Evolutionary conservation across 768 basidiomycete species (phyloP), one percentile per base, ranked within the genome.

Genomic region (Hygrocybe coccinea): DNA sequence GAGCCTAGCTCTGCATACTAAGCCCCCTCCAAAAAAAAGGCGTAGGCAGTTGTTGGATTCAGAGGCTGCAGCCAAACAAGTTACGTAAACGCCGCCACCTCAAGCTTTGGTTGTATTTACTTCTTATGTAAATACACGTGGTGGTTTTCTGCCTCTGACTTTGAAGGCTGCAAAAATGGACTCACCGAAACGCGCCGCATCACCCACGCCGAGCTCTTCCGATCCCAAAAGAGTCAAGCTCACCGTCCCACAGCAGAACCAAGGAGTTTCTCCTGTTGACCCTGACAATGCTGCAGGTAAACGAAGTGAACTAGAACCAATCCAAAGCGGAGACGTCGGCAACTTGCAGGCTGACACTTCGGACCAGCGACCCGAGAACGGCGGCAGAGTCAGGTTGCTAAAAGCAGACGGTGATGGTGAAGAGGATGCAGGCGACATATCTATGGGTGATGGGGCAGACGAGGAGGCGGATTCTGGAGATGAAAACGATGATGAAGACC

Each of bases 401-500:
- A 77, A 76, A 60, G 52, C 53, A 15, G 79, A 79, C 36, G 79
- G 74, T 35, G 86, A 86, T 35, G 87, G 83, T 12, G 80, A 79
- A 25, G 86, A 86, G 10, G 87, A 87, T 56, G 77, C 74, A 7
- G 86, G 79, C 12, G 86, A 89, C 66, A 84, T 91, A 55, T 89
- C 87, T 29, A 91, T 91, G 89, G 86, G 80, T 5, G 88, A 90
- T 53, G 86, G 76, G 5, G 86, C 62, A 1, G 89, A 91, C 51
- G 89, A 89, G 57, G 89, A 89, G 58, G 80, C 62, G 5, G 89
- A 90, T 58, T 88, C 86, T 2, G 87, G 74, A 7, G 90, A 91
- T 59, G 88, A 91, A 57, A 84, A 83, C 61, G 89, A 92, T 67
- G 89, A 89, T 41, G 91, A 91, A 65, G 91, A 92, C 71, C 85